Evolutionary conservation across 1,139 yeast species (phyloP).

Genomic region (Yamadazyma pseudoaaseri): DNA sequence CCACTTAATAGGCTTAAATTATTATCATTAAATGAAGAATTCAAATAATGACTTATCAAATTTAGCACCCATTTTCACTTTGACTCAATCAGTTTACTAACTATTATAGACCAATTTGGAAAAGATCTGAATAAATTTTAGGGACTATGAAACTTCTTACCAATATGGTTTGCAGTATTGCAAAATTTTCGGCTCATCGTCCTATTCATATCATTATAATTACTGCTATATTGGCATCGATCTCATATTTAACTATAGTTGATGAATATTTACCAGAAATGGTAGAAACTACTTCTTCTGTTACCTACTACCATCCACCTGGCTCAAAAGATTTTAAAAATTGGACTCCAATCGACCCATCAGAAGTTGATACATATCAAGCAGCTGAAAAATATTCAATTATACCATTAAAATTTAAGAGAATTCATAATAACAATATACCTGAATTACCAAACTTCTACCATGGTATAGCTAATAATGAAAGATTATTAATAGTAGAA

Average conservation of each 20-base stretch:
- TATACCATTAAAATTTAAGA: slow-evolving; percentile 56
- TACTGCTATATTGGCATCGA: slow-evolving; percentile 73
- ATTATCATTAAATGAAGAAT: no score
- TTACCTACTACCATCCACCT: slow-evolving; percentile 46
- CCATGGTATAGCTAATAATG: slow-evolving; percentile 31
- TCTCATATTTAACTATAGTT: slow-evolving; percentile 78
- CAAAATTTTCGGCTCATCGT: slow-evolving; percentile 70
- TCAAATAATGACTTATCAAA: neutral
- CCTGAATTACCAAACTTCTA: slow-evolving; percentile 35
- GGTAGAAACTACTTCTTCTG: slow-evolving; percentile 18
- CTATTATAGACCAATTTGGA: no score
- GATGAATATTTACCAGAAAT: slow-evolving; percentile 67
- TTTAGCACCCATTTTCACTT: neutral
- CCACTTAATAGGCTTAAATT: no score
- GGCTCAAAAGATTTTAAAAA: slow-evolving; percentile 32
- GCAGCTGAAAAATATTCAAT: slow-evolving; percentile 48
- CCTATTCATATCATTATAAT: slow-evolving; percentile 88
- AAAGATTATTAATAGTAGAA: slow-evolving; percentile 43
- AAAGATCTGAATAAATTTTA: neutral
- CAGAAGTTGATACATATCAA: slow-evolving; percentile 23
- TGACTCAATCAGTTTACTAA: no score
- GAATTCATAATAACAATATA: slow-evolving; percentile 30
- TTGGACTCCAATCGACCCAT: slow-evolving; percentile 47
- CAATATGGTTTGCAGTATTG: slow-evolving; percentile 41
- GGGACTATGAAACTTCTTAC: slow-evolving; percentile 19